These are phyloP conservation scores for Pseudogymnoascus sp. DNA, from an alignment of 2,329 filamentous ascomycete species.

Conservation along the genomic window DNA sequence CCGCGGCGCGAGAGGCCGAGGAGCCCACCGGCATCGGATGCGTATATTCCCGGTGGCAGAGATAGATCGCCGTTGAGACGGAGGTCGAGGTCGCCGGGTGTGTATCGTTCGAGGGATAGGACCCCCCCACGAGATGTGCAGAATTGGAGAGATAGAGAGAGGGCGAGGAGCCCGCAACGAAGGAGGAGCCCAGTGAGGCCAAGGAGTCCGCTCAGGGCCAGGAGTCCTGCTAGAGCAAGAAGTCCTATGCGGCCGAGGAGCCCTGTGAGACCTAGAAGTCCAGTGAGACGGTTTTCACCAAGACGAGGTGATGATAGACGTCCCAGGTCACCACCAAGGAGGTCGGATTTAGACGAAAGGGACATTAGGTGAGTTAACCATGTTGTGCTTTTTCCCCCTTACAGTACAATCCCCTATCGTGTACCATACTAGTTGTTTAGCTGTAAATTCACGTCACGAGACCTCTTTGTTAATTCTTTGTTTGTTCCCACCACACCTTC, in stretches of 20 bases:
- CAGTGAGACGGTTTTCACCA: slow-evolving; percentile 26
- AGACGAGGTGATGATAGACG: slow-evolving; percentile 31
- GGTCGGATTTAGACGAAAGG: slow-evolving; percentile 22
- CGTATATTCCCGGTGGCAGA: slow-evolving; percentile 14
- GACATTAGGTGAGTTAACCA: slow-evolving; percentile 10
- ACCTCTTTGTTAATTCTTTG: background rate
- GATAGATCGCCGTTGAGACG: slow-evolving; percentile 22
- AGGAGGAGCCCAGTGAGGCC: slow-evolving; percentile 7
- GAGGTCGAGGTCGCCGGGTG: slow-evolving; percentile 23
- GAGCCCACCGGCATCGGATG: background rate
- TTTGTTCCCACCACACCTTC: background rate
- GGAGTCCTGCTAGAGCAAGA: slow-evolving; percentile 33
- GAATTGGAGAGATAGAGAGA: slow-evolving; percentile 13
- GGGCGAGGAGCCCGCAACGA: slow-evolving; percentile 6
- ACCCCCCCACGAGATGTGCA: slow-evolving; percentile 19
- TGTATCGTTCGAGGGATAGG: slow-evolving; percentile 23
- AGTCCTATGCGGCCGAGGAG: background rate
- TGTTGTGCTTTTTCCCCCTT: background rate
- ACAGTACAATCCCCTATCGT: background rate
- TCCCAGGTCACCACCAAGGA: slow-evolving; percentile 26
- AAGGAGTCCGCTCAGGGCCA: slow-evolving; percentile 27
- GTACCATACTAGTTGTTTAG: background rate
- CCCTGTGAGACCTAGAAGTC: slow-evolving; percentile 20
- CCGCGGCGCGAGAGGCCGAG: slow-evolving; percentile 11
- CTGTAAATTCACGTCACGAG: background rate